A percentile compares a stretch with the other conserved stretches of the same genome.
These are phyloP conservation scores for Elsinoe australis DNA, from an alignment of 2,329 filamentous ascomycete genomes.

Conservation along the genomic window DNA sequence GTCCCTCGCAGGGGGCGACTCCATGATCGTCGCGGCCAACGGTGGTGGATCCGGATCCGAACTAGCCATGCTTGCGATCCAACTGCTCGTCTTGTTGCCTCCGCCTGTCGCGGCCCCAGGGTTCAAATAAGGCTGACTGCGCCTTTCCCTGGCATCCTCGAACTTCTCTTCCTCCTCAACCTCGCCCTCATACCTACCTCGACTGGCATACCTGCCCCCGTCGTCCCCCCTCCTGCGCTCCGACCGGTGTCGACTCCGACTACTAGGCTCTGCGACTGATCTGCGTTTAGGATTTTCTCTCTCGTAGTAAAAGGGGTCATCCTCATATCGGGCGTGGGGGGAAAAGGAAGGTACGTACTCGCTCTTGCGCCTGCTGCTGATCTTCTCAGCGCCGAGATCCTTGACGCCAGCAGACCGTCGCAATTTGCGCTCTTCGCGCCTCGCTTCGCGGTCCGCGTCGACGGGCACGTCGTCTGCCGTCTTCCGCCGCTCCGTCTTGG, in stretches of 20 bases:
- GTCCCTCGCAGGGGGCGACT: constrained; percentile 24
- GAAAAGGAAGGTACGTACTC: constrained; percentile 14
- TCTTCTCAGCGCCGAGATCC: constrained; percentile 17
- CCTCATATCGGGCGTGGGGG: background rate
- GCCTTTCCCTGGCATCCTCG: constrained; percentile 18
- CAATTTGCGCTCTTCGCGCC: constrained; percentile 26
- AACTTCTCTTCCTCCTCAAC: constrained; percentile 20
- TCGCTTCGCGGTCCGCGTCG: constrained; percentile 23
- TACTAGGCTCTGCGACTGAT: constrained; percentile 15
- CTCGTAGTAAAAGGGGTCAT: constrained; percentile 7
- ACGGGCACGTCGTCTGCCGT: constrained; percentile 25
- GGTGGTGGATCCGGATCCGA: constrained; percentile 42
- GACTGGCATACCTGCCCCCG: constrained; percentile 4
- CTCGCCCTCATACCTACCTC: constrained; percentile 22
- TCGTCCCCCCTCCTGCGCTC: constrained; percentile 16
- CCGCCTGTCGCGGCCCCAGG: constrained; percentile 20
- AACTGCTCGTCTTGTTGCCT: constrained; percentile 41
- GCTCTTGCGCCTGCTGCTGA: constrained; percentile 13
- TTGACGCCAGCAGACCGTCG: constrained; percentile 19
- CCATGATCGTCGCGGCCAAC: constrained; percentile 41
- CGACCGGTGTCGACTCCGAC: constrained; percentile 6
- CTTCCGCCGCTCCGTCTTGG: constrained; percentile 12
- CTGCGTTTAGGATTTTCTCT: constrained; percentile 16
- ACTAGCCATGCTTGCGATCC: constrained; percentile 41
- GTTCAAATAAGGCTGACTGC: constrained; percentile 6